Percentiles rank a stretch among this genome's conserved stretches.
Evolutionary conservation across 2,329 filamentous ascomycete species (phyloP).

Genomic region (Iodosphaeria phyllophila): DNA sequence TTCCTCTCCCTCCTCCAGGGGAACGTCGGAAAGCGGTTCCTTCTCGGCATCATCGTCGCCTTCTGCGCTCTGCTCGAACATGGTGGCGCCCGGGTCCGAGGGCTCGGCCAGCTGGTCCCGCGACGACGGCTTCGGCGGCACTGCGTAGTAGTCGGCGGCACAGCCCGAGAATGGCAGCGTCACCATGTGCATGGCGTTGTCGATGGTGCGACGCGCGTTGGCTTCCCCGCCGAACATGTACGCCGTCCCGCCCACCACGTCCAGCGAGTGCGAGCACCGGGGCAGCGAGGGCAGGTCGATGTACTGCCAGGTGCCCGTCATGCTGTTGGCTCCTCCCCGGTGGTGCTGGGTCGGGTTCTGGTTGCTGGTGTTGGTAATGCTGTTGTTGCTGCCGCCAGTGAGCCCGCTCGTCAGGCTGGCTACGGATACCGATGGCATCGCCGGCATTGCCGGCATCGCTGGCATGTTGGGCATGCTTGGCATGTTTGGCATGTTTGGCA

Average conservation of each 20-base stretch:
- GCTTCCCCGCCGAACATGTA: slow-evolving; percentile 64
- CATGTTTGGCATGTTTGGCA: slow-evolving; percentile 5
- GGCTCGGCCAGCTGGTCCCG: slow-evolving; percentile 8
- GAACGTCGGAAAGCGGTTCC: slow-evolving; percentile 21
- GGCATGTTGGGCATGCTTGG: slow-evolving; percentile 5
- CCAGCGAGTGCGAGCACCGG: slow-evolving; percentile 57
- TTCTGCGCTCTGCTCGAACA: slow-evolving; percentile 4
- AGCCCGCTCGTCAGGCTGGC: too few relatives aligned
- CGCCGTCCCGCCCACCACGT: slow-evolving; percentile 35
- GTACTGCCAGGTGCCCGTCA: slow-evolving; percentile 42
- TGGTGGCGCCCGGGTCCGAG: slow-evolving; percentile 3
- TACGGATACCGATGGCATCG: slow-evolving; percentile 4
- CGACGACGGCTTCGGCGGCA: slow-evolving; percentile 27
- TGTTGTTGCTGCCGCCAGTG: too few relatives aligned
- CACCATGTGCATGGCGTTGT: slow-evolving; percentile 54
- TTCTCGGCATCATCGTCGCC: slow-evolving; percentile 6
- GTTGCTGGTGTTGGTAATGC: too few relatives aligned
- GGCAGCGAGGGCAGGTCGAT: slow-evolving; percentile 36
- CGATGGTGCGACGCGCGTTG: slow-evolving; percentile 42
- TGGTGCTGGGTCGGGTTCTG: too few relatives aligned
- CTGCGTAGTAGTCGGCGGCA: slow-evolving; percentile 37
- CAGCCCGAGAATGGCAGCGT: slow-evolving; percentile 38
- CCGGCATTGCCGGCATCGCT: slow-evolving; percentile 7
- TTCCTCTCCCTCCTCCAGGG: slow-evolving; percentile 17
- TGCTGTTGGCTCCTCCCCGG: too few relatives aligned